Evolutionary conservation across 2,329 filamentous ascomycete species (phyloP), one percentile per base, ranked within the genome.

Genomic region (Aureobasidium sp.): DNA sequence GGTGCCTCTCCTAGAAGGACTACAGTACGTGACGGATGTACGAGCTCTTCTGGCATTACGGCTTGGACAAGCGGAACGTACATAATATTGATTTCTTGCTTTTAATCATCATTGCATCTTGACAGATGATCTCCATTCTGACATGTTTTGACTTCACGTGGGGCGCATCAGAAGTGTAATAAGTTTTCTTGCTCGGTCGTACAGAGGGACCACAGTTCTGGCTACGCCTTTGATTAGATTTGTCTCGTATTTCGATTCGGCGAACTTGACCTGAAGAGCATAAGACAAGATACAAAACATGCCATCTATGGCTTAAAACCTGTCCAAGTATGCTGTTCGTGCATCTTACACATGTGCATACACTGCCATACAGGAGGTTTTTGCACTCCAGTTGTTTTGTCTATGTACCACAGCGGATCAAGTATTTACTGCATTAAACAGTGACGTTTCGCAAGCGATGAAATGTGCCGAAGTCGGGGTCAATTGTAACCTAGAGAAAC

Each of bases 1-100:
- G 64, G 87, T 99, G 63, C 94, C 94, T 36, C 80, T 97, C 70
- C 81, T 99, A 48, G 94, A 99, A 77, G 94, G 91, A 20, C 78
- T 99, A 71, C 94, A 97, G 78, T 96, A 97, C 76, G 92, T 94
- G 67, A 96, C 93, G 58, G 94, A 99, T 76, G 93, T 99, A 64
- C 84, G 94, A 70, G 92, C 94, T 53, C 80, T 97, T 66, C 80
- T 99, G 71, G 92, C 91, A 62, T 80, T 99, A 68, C 85, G 93
- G 70, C 88, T 92, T 68, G 94, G 94, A 32, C 91, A 97, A 71
- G 76, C 77, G 50, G 68, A 71, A 66, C 69, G 71, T 39, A 47
- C 60, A 56, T 62, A 26, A 61, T 41, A 51, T 29, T 15, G 17
- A 47, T 37, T 10, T 47, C 47, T 17, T 26, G 26, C 32, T 51